Evolutionary conservation across 257 asterid species (phyloP), one percentile per base, ranked within the genome.

Genomic region (Solanum piurae): DNA sequence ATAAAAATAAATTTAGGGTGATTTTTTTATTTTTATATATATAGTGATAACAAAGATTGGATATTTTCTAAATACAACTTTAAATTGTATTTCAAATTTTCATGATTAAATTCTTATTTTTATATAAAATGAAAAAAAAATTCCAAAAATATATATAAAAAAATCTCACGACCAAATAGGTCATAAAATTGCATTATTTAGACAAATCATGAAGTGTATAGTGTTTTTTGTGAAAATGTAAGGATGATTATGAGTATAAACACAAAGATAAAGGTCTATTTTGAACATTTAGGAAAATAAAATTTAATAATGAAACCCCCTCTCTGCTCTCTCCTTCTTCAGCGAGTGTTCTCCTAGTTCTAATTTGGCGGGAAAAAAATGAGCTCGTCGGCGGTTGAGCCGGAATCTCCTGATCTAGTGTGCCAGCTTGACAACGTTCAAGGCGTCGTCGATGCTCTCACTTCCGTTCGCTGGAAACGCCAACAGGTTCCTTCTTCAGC

Each of bases 381-480:
- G 98, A 94, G 95, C 90, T 91, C 98, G 31, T 90, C 96, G 87
- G 94, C 93, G 91, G 91, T 90, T 86, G 93, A 87, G 83, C 88
- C 91, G 68, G 94, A 91, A 44, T 83, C 87, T 62, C 91, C 95
- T 29, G 98, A 95, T 87, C 92, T 97, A 79, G 94, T 95, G 11
- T 97, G 99, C 90, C 96, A 95, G 88, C 89, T 95, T 36, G 99
- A 97, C 88, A 92, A 93, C 91, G 95, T 95, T 86, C 99, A 96
- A 87, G 99, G 99, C 90, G 85, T 95, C 85, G 98, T 97, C 42
- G 99, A 97, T 85, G 96, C 98, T 46, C 98, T 97, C 89, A 93
- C 98, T 88, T 94, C 96, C 88, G 94, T 95, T 58, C 95, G 99
- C 7, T 97, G 99, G 99, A 97, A 97, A 89, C 98, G 98, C 84